Evolutionary conservation across 2,329 filamentous ascomycete genomes (phyloP).

Genomic region (Hymenoscyphus fraxineus): DNA sequence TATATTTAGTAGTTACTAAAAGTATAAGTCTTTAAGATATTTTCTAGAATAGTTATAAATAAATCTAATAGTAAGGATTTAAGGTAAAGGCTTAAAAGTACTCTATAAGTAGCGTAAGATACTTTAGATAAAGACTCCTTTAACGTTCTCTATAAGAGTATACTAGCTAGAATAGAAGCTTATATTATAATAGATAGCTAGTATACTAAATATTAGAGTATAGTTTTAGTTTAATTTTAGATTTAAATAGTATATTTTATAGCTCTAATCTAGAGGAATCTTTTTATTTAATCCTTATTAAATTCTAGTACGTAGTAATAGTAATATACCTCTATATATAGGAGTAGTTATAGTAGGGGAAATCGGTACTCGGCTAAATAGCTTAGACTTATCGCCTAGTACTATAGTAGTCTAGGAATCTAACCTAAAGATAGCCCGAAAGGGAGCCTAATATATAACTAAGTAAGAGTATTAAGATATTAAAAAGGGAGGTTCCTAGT

Average conservation of each 20-base stretch:
- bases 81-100: background rate
- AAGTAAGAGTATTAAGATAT: too few species aligned
- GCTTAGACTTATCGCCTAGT: too few species aligned
- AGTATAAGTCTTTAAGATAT: background rate
- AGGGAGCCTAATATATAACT: too few species aligned
- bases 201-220: background rate
- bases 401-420: too few species aligned
- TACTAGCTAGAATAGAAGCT: background rate
- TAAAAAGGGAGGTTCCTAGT: too few species aligned
- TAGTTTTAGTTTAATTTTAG: background rate
- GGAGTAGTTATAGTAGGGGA: too few species aligned
- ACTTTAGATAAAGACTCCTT: background rate
- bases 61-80: background rate
- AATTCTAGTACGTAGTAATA: background rate
- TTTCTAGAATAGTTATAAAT: background rate
- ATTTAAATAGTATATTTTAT: background rate
- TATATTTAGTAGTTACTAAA: constrained; percentile 16
- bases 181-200: background rate
- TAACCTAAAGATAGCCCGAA: too few species aligned
- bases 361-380: too few species aligned
- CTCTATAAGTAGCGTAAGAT: background rate
- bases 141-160: background rate
- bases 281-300: background rate
- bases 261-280: background rate
- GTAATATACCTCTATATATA: background rate